Evolutionary conservation across 179 eudicot genomes (phyloP).

Genomic region (Silene noctiflora): DNA sequence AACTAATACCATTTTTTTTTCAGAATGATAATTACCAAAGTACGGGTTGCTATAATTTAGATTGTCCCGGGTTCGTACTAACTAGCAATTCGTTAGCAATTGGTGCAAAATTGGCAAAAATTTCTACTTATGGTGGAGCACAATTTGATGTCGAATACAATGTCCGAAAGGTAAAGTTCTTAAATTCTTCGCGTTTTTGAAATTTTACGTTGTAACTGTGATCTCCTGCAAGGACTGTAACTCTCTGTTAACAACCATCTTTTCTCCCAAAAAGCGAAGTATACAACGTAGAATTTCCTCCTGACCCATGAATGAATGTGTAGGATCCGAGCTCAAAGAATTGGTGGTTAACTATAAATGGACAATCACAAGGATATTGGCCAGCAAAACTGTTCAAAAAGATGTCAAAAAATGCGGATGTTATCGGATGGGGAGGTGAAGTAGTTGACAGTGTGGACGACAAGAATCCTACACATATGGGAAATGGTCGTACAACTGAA

Average conservation of each 20-base stretch:
- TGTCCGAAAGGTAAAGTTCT: background rate
- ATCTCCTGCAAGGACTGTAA: too few species aligned
- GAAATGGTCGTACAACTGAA: background rate
- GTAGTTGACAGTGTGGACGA: background rate
- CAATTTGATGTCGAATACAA: background rate
- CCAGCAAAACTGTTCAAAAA: background rate
- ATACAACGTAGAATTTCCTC: too few species aligned
- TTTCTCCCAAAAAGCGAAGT: too few species aligned
- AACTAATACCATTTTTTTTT: too few species aligned
- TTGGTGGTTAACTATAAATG: background rate
- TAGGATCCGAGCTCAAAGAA: background rate
- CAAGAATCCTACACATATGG: background rate
- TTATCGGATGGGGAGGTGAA: background rate
- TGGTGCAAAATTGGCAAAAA: background rate
- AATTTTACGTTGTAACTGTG: too few species aligned
- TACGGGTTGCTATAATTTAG: background rate
- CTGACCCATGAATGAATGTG: too few species aligned
- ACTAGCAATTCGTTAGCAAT: background rate
- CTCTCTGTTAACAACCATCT: too few species aligned
- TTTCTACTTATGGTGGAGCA: background rate
- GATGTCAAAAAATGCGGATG: background rate
- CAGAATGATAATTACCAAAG: too few species aligned
- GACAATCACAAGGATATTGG: background rate
- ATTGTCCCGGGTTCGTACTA: conserved; percentile 6
- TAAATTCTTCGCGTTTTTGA: too few species aligned